Conservation (phyloP, 2,329 filamentous ascomycete genomes). For the Phoma sp. region DNA sequence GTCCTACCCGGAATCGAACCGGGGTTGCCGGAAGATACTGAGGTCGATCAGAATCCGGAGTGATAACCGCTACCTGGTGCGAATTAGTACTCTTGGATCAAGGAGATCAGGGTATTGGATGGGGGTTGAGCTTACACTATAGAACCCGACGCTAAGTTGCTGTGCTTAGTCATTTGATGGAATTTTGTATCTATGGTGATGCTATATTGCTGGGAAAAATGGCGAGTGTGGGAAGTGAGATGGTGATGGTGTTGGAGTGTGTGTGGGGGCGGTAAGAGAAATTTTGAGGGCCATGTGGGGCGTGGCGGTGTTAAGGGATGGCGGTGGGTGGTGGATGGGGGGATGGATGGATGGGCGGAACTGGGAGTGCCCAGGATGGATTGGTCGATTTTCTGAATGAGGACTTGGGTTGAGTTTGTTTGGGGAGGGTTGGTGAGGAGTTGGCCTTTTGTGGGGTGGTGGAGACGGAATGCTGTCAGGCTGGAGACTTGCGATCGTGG, state of each 20-base stretch:
- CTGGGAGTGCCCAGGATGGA: too few relatives aligned
- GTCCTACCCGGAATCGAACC: slow-evolving; percentile 15
- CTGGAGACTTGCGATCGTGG: too few relatives aligned
- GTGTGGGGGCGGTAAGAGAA: not conserved
- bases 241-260: not conserved
- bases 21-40: slow-evolving; percentile 14
- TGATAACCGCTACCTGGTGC: slow-evolving; percentile 11
- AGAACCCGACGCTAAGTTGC: not conserved
- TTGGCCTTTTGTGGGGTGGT: too few relatives aligned
- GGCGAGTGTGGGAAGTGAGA: not conserved
- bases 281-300: not conserved
- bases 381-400: too few relatives aligned
- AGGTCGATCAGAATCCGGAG: slow-evolving; percentile 8
- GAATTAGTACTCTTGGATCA: slow-evolving; percentile 4
- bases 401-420: too few relatives aligned
- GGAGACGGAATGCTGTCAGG: too few relatives aligned
- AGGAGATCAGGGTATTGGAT: not conserved
- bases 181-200: too few relatives aligned
- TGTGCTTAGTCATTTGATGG: slow-evolving; percentile 10
- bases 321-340: too few relatives aligned
- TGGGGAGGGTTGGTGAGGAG: too few relatives aligned
- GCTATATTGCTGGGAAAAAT: not conserved
- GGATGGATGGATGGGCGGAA: too few relatives aligned
- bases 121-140: slow-evolving; percentile 1
- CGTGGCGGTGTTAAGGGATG: not conserved